Evolutionary conservation across 768 basidiomycete species (phyloP).

Genomic region (Mycena venus): DNA sequence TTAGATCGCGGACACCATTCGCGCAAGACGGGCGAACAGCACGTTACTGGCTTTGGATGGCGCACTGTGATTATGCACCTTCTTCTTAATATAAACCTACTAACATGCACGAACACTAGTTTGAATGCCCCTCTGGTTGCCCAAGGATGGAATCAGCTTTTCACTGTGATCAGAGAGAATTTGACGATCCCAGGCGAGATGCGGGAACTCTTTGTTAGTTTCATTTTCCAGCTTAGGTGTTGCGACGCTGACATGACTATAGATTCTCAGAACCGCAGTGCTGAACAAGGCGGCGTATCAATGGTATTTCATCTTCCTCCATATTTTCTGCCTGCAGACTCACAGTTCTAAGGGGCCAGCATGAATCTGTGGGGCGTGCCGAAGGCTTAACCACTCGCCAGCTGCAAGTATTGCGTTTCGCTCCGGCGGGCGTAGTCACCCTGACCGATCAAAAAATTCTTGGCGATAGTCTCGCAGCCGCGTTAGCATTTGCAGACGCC

Average conservation of each 20-base stretch:
- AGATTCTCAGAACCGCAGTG: slow-evolving; percentile 47
- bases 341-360: slow-evolving; percentile 41
- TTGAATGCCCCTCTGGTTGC: slow-evolving; percentile 47
- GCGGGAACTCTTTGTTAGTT: slow-evolving; percentile 52
- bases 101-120: slow-evolving; percentile 24
- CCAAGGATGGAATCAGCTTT: slow-evolving; percentile 50
- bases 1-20: slow-evolving; percentile 55
- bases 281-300: slow-evolving; percentile 46
- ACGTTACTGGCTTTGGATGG: slow-evolving; percentile 55
- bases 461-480: slow-evolving; percentile 41
- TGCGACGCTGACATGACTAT: background rate
- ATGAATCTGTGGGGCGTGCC: slow-evolving; percentile 47
- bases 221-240: background rate
- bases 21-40: slow-evolving; percentile 48
- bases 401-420: slow-evolving; percentile 41
- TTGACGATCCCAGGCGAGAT: slow-evolving; percentile 46
- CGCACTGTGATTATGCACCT: slow-evolving; percentile 44
- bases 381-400: slow-evolving; percentile 46
- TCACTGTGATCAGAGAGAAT: slow-evolving; percentile 45
- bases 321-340: background rate
- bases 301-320: slow-evolving; percentile 36
- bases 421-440: slow-evolving; percentile 28
- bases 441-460: slow-evolving; percentile 31
- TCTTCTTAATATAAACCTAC: background rate
- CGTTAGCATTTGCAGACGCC: slow-evolving; percentile 45